Base-by-base conservation (phyloP, 2,329 filamentous ascomycete genomes). In the Aquanectria penicillioides region DNA sequence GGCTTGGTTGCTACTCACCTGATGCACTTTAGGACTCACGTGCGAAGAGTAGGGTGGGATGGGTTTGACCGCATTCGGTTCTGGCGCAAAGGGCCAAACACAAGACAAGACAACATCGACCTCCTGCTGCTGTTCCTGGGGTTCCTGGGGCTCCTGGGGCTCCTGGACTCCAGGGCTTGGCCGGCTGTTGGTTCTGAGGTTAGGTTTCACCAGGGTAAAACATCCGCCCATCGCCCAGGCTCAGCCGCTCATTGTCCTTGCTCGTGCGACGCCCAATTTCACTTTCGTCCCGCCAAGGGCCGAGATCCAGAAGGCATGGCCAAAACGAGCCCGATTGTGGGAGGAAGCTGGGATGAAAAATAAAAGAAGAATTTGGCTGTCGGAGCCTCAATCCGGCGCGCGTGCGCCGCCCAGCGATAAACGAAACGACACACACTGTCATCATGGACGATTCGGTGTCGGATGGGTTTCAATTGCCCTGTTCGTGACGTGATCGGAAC, bases 401-500 rank as follows among this genome's bases (percentile, higher is more conserved):
- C n/a, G n/a, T n/a, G n/a, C n/a, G n/a, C n/a, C n/a, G n/a, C n/a
- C n/a, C n/a, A n/a, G n/a, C n/a, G n/a, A n/a, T n/a, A 46, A 46
- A 46, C 41, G 12, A n/a, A 31, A 28, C 31, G 41, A 28, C 23
- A 46, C 26, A 26, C 18, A 23, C 15, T 26, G 18, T 13, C 41
- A 18, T 15, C 26, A 28, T 26, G 28, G 41, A 46, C 18, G 41
- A 46, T 15, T 36, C n/a, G 31, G 17, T 46, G 26, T 33, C 23
- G 13, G 18, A 15, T 6, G 37, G 13, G 12, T 46, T 17, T n/a
- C 41, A 2, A 33, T 26, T 33, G 11, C 29, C 4, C 41, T 22
- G 41, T 33, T 31, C 33, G 41, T 46, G 41, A 46, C 41, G 25
- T 46, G 41, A 46, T 46, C 41, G 28, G 41, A 46, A 46, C 41